These are phyloP conservation scores for Sedum album DNA, from an alignment of 164 flowering plant genomes.

Conservation along the genomic window DNA sequence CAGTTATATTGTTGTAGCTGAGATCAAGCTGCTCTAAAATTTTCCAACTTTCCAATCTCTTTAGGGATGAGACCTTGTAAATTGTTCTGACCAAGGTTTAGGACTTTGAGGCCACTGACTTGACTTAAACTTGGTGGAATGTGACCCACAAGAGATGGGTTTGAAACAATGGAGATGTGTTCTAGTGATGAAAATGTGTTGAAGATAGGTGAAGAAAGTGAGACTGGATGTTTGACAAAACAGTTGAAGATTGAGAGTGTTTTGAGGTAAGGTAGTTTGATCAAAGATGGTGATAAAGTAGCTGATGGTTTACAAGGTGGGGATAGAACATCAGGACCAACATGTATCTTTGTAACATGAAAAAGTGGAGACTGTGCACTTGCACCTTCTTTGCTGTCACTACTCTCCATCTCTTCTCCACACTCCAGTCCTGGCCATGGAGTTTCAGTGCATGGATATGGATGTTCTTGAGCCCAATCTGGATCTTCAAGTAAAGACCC, in stretches of 20 bases:
- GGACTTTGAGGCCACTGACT: conserved; percentile 19
- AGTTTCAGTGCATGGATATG: conserved; percentile 48
- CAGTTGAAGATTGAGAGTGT: conserved; percentile 40
- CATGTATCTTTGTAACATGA: conserved; percentile 45
- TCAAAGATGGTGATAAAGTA: conserved; percentile 26
- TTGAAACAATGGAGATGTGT: conserved; percentile 18
- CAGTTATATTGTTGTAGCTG: conserved; percentile 37
- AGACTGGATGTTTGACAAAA: conserved; percentile 24
- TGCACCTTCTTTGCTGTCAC: conserved; percentile 7
- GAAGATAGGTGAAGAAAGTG: conserved; percentile 27
- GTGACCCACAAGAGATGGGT: conserved; percentile 33
- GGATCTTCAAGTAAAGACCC: conserved; percentile 36
- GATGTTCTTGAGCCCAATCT: conserved; percentile 38
- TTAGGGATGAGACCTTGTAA: conserved; percentile 34
- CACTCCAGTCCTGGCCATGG: conserved; percentile 60
- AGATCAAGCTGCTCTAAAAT: conserved; percentile 40
- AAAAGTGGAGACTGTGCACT: conserved; percentile 18
- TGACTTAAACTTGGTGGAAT: conserved; percentile 30
- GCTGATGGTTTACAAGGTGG: conserved; percentile 43
- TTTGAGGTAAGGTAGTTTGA: conserved; percentile 33
- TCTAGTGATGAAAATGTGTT: conserved; percentile 29
- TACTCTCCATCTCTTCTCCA: conserved; percentile 16
- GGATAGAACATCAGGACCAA: conserved; percentile 33
- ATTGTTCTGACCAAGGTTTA: conserved; percentile 39
- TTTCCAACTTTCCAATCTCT: conserved; percentile 23